phyloP scores from a whole-genome alignment of 208 protist genomes.

The Herpetomonas tarakana region DNA sequence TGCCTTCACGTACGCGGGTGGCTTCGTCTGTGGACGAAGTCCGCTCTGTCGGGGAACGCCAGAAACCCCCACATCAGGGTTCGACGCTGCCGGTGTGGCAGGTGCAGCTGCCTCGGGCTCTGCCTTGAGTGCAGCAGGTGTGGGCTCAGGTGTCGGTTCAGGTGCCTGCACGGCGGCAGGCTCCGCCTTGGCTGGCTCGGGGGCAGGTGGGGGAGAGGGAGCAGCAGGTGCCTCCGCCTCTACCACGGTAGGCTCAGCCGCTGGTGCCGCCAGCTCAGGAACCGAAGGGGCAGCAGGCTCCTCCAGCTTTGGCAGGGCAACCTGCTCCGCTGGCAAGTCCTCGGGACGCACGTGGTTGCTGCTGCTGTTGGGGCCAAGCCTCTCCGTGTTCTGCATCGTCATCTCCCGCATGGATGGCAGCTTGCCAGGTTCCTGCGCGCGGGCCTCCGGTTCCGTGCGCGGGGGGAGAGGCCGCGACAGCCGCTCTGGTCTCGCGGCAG shows the following conservation, averaged over 20 bases:
- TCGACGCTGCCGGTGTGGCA: background rate
- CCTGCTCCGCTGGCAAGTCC: slow-evolving; percentile 7
- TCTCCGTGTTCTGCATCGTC: background rate
- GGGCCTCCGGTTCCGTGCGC: background rate
- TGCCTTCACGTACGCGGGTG: background rate
- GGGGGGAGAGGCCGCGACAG: background rate
- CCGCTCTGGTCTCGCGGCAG: background rate
- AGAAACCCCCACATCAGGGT: background rate
- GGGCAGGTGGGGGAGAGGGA: background rate
- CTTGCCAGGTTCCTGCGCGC: background rate
- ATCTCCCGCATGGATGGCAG: slow-evolving; percentile 10
- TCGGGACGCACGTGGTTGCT: slow-evolving; percentile 9
- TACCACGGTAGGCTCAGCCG: background rate
- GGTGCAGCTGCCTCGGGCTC: background rate
- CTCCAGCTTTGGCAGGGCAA: slow-evolving; percentile 2
- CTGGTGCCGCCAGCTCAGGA: background rate
- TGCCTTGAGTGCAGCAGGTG: too few species aligned
- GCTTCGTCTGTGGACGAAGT: background rate
- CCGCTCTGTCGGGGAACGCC: background rate
- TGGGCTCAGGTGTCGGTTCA: too few species aligned
- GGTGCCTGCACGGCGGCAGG: too few species aligned
- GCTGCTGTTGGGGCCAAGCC: slow-evolving; percentile 5
- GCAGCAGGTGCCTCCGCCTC: too few species aligned
- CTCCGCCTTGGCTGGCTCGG: background rate
- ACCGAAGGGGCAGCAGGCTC: slow-evolving; percentile 1